Conservation (phyloP, 2,329 filamentous ascomycete genomes). For the Lasiodiplodia hormozganensis region DNA sequence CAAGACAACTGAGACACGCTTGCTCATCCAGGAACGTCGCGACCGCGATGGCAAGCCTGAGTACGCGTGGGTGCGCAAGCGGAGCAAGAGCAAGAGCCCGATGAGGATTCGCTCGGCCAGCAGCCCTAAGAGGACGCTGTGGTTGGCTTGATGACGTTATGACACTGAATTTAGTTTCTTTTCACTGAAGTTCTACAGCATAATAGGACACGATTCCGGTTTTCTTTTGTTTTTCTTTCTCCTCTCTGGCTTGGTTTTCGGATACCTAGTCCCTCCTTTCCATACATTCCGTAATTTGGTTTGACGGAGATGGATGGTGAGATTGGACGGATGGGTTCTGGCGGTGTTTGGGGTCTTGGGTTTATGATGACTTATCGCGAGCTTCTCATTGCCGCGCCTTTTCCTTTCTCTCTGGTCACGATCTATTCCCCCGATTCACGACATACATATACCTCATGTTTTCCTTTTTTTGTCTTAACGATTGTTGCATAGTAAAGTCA, state of each 20-base stretch:
- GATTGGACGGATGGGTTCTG: neutral
- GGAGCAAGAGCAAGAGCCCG: constrained; percentile 24
- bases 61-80: constrained; percentile 53
- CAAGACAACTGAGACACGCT: constrained; percentile 36
- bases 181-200: neutral
- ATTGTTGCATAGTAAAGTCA: neutral
- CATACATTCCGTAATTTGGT: neutral
- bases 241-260: neutral
- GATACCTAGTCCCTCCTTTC: neutral
- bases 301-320: neutral
- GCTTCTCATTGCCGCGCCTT: neutral
- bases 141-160: neutral
- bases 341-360: neutral
- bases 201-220: neutral
- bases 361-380: neutral
- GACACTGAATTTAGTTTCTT: neutral
- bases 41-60: constrained; percentile 47
- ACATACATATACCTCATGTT: neutral
- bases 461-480: neutral
- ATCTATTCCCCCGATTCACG: neutral
- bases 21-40: constrained; percentile 53
- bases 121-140: constrained; percentile 32
- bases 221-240: neutral
- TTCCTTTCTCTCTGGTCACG: neutral
- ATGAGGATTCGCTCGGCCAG: constrained; percentile 4